Percentiles rank a stretch among this genome's conserved stretches.
Evolutionary conservation across 495 filamentous ascomycete genomes (phyloP).

Genomic region (Xylaria curta): DNA sequence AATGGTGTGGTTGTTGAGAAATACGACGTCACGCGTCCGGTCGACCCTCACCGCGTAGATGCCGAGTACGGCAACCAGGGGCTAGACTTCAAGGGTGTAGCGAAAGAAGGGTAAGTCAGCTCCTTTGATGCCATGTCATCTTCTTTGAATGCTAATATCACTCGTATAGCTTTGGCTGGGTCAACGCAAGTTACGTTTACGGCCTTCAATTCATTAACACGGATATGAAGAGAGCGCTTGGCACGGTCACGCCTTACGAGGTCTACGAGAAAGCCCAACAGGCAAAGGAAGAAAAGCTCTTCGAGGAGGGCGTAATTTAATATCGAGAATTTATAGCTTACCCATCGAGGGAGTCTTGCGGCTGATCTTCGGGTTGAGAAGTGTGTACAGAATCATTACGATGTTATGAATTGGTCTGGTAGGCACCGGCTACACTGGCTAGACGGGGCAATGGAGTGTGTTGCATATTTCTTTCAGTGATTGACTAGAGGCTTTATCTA

Average conservation of each 20-base stretch:
- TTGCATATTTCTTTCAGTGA: not conserved
- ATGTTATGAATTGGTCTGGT: not conserved
- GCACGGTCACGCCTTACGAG: slow-evolving; percentile 81
- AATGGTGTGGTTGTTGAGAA: slow-evolving; percentile 98
- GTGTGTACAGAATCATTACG: not conserved
- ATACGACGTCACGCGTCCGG: slow-evolving; percentile 90
- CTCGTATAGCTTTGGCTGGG: slow-evolving; percentile 87
- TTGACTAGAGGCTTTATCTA: not conserved
- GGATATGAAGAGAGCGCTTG: slow-evolving; percentile 84
- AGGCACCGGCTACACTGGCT: not conserved
- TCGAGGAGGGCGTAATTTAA: slow-evolving; percentile 41
- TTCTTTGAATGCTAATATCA: slow-evolving; percentile 38
- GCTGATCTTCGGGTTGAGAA: not conserved
- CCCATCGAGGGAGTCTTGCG: not conserved
- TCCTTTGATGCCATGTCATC: slow-evolving; percentile 7
- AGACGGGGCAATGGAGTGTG: not conserved
- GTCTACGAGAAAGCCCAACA: slow-evolving; percentile 66
- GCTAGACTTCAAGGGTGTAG: slow-evolving; percentile 88
- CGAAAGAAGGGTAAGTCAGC: slow-evolving; percentile 86
- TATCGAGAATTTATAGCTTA: not conserved
- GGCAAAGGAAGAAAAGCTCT: slow-evolving; percentile 49
- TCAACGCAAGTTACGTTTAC: slow-evolving; percentile 94
- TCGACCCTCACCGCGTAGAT: slow-evolving; percentile 89
- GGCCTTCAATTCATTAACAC: slow-evolving; percentile 83
- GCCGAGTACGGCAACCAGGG: slow-evolving; percentile 99